Conservation (phyloP, 192 early-diverging fungal genomes). For the Entophlyctis helioformis region DNA sequence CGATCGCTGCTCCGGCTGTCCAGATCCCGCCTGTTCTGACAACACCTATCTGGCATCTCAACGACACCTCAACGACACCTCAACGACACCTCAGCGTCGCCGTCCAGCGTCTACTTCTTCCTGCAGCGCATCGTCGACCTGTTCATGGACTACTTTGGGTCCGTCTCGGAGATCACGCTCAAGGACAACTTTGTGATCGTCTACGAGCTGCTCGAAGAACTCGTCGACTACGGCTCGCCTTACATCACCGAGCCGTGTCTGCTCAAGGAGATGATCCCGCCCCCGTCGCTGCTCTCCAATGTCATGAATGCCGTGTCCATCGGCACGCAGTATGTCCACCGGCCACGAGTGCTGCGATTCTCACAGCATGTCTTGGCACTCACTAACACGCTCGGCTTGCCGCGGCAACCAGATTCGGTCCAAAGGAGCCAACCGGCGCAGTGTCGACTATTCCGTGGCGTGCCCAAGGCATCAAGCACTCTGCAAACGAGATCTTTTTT, state of each 20-base stretch:
- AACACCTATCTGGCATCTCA: too few relatives aligned
- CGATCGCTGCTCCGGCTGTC: too few relatives aligned
- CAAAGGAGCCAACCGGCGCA: constrained; percentile 43
- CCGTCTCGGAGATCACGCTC: constrained; percentile 66
- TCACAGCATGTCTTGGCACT: too few relatives aligned
- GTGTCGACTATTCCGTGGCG: constrained; percentile 80
- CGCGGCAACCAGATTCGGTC: constrained; percentile 39
- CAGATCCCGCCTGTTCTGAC: too few relatives aligned
- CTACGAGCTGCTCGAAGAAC: constrained; percentile 85
- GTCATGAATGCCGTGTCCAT: constrained; percentile 77
- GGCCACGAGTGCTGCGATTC: too few relatives aligned
- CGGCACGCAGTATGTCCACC: constrained; percentile 67
- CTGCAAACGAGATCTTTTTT: constrained; percentile 88
- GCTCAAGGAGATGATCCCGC: constrained; percentile 73
- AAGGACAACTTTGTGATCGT: constrained; percentile 90
- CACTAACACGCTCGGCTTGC: too few relatives aligned
- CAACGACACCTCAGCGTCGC: too few relatives aligned
- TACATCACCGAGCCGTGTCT: constrained; percentile 80
- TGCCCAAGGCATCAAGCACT: constrained; percentile 71
- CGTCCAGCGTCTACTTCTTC: too few relatives aligned
- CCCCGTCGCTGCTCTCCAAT: constrained; percentile 72
- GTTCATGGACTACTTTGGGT: constrained; percentile 71
- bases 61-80: too few relatives aligned
- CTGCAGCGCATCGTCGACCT: constrained; percentile 69
- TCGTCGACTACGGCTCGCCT: constrained; percentile 84